Evolutionary conservation across 345 rosid species (phyloP).

Genomic region (Acer yangbiense): DNA sequence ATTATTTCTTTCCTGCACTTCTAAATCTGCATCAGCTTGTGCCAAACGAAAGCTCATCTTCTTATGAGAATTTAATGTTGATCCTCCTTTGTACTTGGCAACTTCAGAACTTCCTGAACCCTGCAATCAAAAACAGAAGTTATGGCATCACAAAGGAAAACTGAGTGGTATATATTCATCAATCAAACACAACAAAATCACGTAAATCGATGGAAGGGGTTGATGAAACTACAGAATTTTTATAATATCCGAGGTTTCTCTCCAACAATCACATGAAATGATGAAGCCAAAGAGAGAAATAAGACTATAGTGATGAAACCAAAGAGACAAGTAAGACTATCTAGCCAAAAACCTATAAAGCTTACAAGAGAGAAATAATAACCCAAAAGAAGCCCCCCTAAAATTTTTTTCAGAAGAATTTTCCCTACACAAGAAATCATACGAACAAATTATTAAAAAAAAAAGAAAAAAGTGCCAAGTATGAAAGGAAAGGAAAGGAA

Average conservation of each 20-base stretch:
- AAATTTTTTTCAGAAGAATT: neutral
- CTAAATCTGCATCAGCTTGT: conserved; percentile 21
- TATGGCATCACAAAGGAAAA: neutral
- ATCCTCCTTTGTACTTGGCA: conserved; percentile 25
- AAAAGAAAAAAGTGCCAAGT: neutral
- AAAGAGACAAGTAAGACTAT: neutral
- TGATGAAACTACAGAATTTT: too few species aligned
- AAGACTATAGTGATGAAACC: neutral
- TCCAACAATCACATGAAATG: neutral
- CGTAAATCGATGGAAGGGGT: neutral
- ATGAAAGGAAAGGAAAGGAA: neutral
- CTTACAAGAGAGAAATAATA: neutral
- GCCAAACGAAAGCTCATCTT: conserved; percentile 3
- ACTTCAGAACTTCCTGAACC: conserved; percentile 44
- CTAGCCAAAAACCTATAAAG: neutral
- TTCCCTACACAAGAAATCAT: too few species aligned
- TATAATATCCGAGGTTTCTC: neutral
- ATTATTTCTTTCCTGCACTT: conserved; percentile 13
- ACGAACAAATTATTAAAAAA: neutral
- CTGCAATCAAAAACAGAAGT: conserved; percentile 28
- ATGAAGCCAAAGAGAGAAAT: neutral
- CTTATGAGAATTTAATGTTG: conserved; percentile 27
- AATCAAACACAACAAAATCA: neutral
- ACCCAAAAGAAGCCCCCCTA: neutral
- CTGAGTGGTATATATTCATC: neutral